Percentiles rank a stretch among this genome's conserved stretches.
Evolutionary conservation across 495 filamentous ascomycete genomes (phyloP).

Genomic region (Aspergillus sparsus): DNA sequence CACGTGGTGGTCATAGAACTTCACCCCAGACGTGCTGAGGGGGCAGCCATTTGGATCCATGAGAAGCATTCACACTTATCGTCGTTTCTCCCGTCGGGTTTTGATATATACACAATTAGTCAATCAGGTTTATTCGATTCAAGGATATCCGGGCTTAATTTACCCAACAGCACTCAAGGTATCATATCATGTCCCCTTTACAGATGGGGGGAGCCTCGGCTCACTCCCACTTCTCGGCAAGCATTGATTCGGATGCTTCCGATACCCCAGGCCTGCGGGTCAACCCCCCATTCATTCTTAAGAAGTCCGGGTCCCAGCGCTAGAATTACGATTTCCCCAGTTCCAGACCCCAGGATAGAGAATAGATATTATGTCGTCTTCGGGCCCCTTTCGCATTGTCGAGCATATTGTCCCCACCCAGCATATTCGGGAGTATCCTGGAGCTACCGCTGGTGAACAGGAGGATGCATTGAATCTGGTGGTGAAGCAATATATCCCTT

Average conservation of each 20-base stretch:
- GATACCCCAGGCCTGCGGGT: constrained; percentile 17
- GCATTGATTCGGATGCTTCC: constrained; percentile 13
- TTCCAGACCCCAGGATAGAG: not conserved
- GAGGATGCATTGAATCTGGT: constrained; percentile 64
- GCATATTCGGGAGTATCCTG: constrained; percentile 73
- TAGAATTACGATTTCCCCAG: not conserved
- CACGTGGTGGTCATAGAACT: constrained; percentile 18
- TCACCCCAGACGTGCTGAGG: not conserved
- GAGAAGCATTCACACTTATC: no score
- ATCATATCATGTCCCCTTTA: not conserved
- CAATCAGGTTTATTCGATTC: no score
- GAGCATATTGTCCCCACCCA: constrained; percentile 65
- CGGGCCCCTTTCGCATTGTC: constrained; percentile 52
- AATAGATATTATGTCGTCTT: constrained; percentile 25
- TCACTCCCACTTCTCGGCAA: constrained; percentile 24
- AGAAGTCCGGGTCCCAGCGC: not conserved
- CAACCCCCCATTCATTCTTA: constrained; percentile 10
- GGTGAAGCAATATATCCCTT: constrained; percentile 82
- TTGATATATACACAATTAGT: no score
- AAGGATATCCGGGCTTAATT: no score
- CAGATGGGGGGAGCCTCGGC: constrained; percentile 7
- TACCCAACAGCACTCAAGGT: not conserved
- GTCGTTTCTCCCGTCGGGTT: no score
- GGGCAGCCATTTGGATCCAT: no score
- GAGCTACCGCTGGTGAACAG: constrained; percentile 60